A percentile compares a stretch with the other conserved stretches of the same genome.
Conservation (phyloP, 208 protist genomes). For the Crithidia mellificae region DNA sequence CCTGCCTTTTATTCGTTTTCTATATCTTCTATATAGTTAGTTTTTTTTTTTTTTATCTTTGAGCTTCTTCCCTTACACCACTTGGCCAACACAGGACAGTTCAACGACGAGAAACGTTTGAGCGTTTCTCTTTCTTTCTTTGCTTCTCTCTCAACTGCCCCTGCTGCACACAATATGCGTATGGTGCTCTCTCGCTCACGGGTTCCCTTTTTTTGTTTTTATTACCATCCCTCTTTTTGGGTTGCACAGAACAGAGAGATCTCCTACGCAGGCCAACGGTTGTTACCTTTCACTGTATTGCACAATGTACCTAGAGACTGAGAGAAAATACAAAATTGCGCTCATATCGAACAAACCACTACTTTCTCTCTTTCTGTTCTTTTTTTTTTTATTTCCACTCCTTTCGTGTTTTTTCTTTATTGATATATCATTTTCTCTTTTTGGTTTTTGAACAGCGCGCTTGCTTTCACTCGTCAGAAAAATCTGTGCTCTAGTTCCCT, state of each 20-base stretch:
- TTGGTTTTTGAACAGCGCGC: slow-evolving; percentile 4
- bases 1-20: too few relatives aligned
- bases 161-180: background rate
- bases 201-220: background rate
- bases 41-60: background rate
- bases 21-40: slow-evolving; percentile 2
- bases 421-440: slow-evolving; percentile 12
- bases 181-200: background rate
- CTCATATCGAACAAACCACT: background rate
- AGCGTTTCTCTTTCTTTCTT: background rate
- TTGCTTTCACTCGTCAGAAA: background rate
- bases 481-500: background rate
- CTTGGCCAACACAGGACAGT: background rate
- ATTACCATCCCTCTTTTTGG: background rate
- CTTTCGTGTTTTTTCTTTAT: slow-evolving; percentile 10
- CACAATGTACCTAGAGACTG: background rate
- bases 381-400: slow-evolving; percentile 18
- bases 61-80: background rate
- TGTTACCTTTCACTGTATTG: background rate
- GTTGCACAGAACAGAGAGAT: background rate
- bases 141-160: background rate
- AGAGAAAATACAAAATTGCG: background rate
- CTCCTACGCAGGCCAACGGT: background rate
- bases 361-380: background rate
- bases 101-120: background rate